These are phyloP conservation scores for Mortierella polycephala DNA, from an alignment of 371 early-diverging fungal species.

Conservation along the genomic window DNA sequence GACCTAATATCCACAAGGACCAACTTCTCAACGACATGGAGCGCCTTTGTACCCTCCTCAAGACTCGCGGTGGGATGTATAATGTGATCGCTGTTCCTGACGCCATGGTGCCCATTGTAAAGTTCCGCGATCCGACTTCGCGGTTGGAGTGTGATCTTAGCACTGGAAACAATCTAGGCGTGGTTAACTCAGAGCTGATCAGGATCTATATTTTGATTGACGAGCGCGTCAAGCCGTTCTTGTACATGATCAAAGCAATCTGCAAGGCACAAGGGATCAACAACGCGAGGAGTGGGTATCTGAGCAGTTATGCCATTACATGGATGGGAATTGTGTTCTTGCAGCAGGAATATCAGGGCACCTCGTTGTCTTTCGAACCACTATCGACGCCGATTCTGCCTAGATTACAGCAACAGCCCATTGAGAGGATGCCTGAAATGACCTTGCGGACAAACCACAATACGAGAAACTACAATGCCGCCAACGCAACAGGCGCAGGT, in stretches of 20 bases:
- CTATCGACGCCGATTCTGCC: conserved; percentile 22
- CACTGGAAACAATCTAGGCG: conserved; percentile 36
- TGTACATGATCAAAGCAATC: conserved; percentile 38
- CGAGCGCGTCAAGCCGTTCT: conserved; percentile 39
- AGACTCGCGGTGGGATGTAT: conserved; percentile 12
- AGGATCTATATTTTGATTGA: conserved; percentile 33
- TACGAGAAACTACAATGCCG: conserved; percentile 3
- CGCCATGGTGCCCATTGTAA: conserved; percentile 48
- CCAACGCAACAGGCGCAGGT: neutral
- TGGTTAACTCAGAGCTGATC: conserved; percentile 35
- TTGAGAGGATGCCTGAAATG: conserved; percentile 26
- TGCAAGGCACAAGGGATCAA: conserved; percentile 45
- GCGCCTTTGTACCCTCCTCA: conserved; percentile 18
- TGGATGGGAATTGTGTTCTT: conserved; percentile 47
- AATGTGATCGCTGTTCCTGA: conserved; percentile 15
- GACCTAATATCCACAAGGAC: conserved; percentile 20
- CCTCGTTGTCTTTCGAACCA: neutral
- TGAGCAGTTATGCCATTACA: conserved; percentile 43
- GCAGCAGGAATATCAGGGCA: conserved; percentile 18
- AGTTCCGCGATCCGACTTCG: conserved; percentile 38
- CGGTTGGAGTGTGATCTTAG: conserved; percentile 41
- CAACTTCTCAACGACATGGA: conserved; percentile 26
- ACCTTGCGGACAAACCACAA: conserved; percentile 24
- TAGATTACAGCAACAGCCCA: conserved; percentile 31
- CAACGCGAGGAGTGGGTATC: conserved; percentile 27